phyloP scores from a whole-genome alignment of 345 rosid species.

The Angophora floribunda region DNA sequence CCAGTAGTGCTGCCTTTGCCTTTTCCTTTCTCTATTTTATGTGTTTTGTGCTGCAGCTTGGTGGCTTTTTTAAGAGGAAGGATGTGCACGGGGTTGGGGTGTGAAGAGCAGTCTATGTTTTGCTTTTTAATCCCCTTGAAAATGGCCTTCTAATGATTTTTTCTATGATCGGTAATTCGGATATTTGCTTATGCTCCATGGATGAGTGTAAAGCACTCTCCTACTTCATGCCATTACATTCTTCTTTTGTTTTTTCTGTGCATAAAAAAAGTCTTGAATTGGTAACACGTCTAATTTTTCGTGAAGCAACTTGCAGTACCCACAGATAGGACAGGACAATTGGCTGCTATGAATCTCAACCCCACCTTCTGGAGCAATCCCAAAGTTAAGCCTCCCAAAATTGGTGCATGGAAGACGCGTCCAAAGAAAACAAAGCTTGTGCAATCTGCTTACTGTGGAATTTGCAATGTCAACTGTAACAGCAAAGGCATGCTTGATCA shows the following conservation, averaged over 20 bases:
- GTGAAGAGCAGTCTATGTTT: background rate
- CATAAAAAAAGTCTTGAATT: background rate
- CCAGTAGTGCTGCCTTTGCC: background rate
- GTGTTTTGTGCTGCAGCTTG: background rate
- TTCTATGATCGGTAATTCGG: background rate
- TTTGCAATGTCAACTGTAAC: slow-evolving; percentile 16
- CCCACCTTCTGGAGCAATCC: slow-evolving; percentile 2
- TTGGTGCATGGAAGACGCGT: background rate
- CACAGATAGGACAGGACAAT: slow-evolving; percentile 3
- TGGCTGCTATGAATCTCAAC: slow-evolving; percentile 5
- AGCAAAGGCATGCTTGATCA: slow-evolving; percentile 13
- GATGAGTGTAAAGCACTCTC: background rate
- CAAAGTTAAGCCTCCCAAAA: slow-evolving; percentile 4
- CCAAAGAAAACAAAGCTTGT: slow-evolving; percentile 12
- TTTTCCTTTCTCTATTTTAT: background rate
- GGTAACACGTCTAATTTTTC: background rate
- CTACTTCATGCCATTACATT: background rate
- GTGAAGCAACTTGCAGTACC: background rate
- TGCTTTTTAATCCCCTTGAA: background rate
- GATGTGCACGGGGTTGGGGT: background rate
- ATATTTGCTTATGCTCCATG: background rate
- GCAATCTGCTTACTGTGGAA: slow-evolving; percentile 10
- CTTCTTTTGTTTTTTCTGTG: background rate
- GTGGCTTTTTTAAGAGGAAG: background rate
- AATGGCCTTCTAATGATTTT: background rate